Evolutionary conservation across 257 asterid genomes (phyloP), one percentile per base, ranked within the genome.

Genomic region (Penstemon davidsonii): DNA sequence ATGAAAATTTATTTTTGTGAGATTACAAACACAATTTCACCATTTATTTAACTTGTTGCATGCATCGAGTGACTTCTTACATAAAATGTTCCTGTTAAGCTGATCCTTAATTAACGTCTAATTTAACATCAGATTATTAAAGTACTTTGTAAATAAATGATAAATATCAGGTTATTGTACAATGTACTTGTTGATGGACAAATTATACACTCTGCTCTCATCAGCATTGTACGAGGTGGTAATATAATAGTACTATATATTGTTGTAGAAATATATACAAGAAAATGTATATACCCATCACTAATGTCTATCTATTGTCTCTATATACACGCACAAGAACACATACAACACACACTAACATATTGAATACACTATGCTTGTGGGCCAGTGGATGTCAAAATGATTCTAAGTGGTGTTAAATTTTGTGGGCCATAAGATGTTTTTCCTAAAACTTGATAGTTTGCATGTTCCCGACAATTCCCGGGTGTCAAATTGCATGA

Each of bases 401-500:
- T 77, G 83, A 76, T 81, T 70, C 80, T 33, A 40, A 40, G 72
- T 55, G 66, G 52, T 68, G 67, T 74, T 70, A 51, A 56, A 62
- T 69, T 43, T 5, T 42, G 76, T 73, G 74, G 76, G 79, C 78
- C 87, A 77, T 51, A 72, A 64, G 71, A 58, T 72, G 80, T 73
- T 40, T 79, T 87, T 73, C 90, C 93, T 73, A 70, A 83, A 85
- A 79, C 61, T 79, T 78, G 87, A 83, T 78, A 79, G 84, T 79
- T 85, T 88, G 96, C 97, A 88, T 85, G 95, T 91, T 91, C 96
- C 97, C 97, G 86, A 91, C 89, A 82, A 79, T 41, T 80, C 71
- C 78, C 77, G 82, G 88, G 84, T 74, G 87, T 83, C 81, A 76
- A 83, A 81, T 76, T 79, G 47, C 80, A 91, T 91, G 74, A 91